Evolutionary conservation across 495 filamentous ascomycete genomes (phyloP).

Genomic region (Aspergillus incahuasiensis): DNA sequence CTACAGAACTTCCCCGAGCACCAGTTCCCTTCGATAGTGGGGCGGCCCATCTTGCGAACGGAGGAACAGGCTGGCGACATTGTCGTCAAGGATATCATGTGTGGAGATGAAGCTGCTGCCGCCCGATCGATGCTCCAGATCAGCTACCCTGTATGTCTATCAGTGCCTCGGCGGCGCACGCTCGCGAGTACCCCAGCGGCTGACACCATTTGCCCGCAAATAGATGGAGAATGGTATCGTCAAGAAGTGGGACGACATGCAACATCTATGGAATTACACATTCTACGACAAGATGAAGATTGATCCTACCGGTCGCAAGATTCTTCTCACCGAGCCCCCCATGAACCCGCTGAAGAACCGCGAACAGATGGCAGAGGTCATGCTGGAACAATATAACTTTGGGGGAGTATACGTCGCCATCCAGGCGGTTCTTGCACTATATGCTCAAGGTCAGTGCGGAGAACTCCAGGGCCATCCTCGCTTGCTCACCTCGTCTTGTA

Average conservation of each 20-base stretch:
- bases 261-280: slow-evolving; percentile 98
- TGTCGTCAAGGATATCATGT: slow-evolving; percentile 99
- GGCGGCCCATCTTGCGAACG: slow-evolving; percentile 92
- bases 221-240: slow-evolving; percentile 99
- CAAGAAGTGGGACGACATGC: slow-evolving; percentile 99
- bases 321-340: slow-evolving; percentile 94
- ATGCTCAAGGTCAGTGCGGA: slow-evolving; percentile 73
- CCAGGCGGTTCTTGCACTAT: slow-evolving; percentile 94
- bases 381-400: slow-evolving; percentile 96
- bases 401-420: slow-evolving; percentile 98
- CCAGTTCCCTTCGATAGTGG: slow-evolving; percentile 97
- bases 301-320: slow-evolving; percentile 88
- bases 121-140: slow-evolving; percentile 97
- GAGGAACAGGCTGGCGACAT: slow-evolving; percentile 78
- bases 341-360: slow-evolving; percentile 96
- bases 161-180: slow-evolving; percentile 7
- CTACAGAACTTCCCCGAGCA: slow-evolving; percentile 93
- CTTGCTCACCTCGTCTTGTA: slow-evolving; percentile 32
- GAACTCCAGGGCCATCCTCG: not conserved
- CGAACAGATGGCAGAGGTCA: slow-evolving; percentile 95
- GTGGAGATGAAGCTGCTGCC: slow-evolving; percentile 94
- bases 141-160: slow-evolving; percentile 72
- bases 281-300: slow-evolving; percentile 95
- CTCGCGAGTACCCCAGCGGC: slow-evolving; percentile 13
- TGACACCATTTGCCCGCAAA: slow-evolving; percentile 1